Conservation (phyloP, 2,329 filamentous ascomycete species). For the Curvularia sp. region DNA sequence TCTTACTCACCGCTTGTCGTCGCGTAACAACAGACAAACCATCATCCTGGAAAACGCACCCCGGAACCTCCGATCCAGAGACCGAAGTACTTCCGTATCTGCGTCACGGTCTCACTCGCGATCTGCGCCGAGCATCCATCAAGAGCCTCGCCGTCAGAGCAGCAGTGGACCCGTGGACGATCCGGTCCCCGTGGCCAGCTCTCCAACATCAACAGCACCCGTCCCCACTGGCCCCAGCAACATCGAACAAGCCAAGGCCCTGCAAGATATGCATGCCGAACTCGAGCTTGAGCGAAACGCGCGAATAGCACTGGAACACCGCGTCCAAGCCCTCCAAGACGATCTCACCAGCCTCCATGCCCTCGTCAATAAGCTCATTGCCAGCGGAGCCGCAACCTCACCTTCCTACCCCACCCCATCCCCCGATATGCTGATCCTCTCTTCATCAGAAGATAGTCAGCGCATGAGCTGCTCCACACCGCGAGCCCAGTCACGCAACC, state of each 20-base stretch:
- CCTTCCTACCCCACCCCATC: slow-evolving; percentile 45
- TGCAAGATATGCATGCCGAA: slow-evolving; percentile 35
- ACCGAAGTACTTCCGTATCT: slow-evolving; percentile 41
- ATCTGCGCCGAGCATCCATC: slow-evolving; percentile 28
- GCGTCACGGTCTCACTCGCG: slow-evolving; percentile 20
- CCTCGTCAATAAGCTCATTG: slow-evolving; percentile 39
- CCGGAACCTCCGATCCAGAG: slow-evolving; percentile 41
- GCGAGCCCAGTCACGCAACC: slow-evolving; percentile 22
- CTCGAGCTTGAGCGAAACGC: slow-evolving; percentile 43
- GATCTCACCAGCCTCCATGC: slow-evolving; percentile 43
- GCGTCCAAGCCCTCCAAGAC: slow-evolving; percentile 41
- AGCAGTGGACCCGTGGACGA: slow-evolving; percentile 21
- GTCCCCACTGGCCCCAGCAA: slow-evolving; percentile 2
- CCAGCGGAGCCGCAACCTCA: slow-evolving; percentile 22
- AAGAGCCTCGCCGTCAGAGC: slow-evolving; percentile 25
- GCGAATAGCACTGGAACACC: slow-evolving; percentile 44
- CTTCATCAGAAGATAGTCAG: slow-evolving; percentile 29
- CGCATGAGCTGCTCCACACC: slow-evolving; percentile 34
- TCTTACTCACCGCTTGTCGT: slow-evolving; percentile 43
- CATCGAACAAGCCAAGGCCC: slow-evolving; percentile 10
- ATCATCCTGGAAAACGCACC: slow-evolving; percentile 50
- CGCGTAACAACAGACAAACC: slow-evolving; percentile 47
- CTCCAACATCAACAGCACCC: slow-evolving; percentile 19
- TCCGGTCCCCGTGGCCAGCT: slow-evolving; percentile 15
- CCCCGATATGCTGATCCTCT: slow-evolving; percentile 38